Conservation (phyloP, 1,139 yeast genomes). For the Geotrichum restrictum region DNA sequence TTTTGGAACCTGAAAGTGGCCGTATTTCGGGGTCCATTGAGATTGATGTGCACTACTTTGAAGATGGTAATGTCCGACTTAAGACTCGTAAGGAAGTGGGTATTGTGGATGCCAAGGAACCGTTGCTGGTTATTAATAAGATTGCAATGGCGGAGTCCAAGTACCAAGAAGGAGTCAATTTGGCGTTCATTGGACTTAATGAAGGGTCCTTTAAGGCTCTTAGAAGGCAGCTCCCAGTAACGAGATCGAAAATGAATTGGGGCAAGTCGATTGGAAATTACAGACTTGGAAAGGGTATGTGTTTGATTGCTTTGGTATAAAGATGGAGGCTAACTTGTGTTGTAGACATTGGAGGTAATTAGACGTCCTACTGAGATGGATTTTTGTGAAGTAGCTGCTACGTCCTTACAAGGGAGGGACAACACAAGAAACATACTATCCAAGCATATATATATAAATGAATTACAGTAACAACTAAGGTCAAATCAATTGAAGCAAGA, state of each 20-base stretch:
- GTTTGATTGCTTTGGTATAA: no score
- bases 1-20: slow-evolving; percentile 37
- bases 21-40: slow-evolving; percentile 51
- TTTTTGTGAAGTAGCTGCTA: no score
- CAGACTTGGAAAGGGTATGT: slow-evolving; percentile 75
- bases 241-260: slow-evolving; percentile 91
- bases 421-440: no score
- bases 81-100: slow-evolving; percentile 49
- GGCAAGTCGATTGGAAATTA: slow-evolving; percentile 88
- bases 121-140: slow-evolving; percentile 44
- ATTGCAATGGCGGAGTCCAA: slow-evolving; percentile 59
- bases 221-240: slow-evolving; percentile 87
- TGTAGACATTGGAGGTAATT: slow-evolving; percentile 18
- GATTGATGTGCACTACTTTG: slow-evolving; percentile 85
- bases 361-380: slow-evolving; percentile 9
- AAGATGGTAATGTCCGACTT: slow-evolving; percentile 90
- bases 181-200: slow-evolving; percentile 66
- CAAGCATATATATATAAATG: no score
- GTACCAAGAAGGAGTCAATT: slow-evolving; percentile 58
- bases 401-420: no score
- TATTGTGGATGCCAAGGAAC: slow-evolving; percentile 26
- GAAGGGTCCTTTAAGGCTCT: slow-evolving; percentile 77
- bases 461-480: neutral
- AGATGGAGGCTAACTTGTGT: neutral
- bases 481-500: neutral